Conservation (phyloP, 129 eudicot genomes). For the Chrysanthemum makinoi region DNA sequence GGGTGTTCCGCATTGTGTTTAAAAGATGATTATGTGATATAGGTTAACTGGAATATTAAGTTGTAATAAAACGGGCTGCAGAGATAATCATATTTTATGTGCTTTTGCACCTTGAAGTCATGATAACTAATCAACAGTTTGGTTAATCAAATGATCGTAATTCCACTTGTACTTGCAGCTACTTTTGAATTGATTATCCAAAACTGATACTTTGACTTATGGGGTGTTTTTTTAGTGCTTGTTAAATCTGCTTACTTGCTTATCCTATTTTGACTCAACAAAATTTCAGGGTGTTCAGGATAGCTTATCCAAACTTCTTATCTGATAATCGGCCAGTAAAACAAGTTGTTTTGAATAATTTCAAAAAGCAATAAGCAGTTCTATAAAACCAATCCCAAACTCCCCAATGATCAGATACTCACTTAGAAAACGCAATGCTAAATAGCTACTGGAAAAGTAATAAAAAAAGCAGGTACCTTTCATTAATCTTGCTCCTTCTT, state of each 20-base stretch:
- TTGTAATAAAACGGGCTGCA: background rate
- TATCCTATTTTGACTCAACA: too few species aligned
- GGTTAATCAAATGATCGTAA: background rate
- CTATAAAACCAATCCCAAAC: background rate
- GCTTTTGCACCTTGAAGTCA: background rate
- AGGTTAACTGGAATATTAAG: background rate
- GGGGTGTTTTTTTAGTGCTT: background rate
- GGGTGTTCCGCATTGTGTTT: background rate
- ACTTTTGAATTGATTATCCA: too few species aligned
- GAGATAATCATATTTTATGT: background rate
- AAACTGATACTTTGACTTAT: too few species aligned
- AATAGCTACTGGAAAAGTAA: too few species aligned
- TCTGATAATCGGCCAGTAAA: background rate
- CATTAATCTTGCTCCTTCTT: constrained; percentile 92
- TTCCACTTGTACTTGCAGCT: too few species aligned
- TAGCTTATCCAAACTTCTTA: too few species aligned
- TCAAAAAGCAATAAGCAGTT: background rate
- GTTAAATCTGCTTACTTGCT: background rate
- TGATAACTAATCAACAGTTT: background rate
- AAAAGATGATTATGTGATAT: background rate
- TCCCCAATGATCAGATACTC: too few species aligned
- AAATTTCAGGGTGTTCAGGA: background rate
- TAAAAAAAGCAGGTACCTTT: constrained; percentile 47
- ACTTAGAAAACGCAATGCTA: too few species aligned
- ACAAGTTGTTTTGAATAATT: background rate